Conservation (phyloP, 2,329 filamentous ascomycete species). For the Trichoderma pleuroti region DNA sequence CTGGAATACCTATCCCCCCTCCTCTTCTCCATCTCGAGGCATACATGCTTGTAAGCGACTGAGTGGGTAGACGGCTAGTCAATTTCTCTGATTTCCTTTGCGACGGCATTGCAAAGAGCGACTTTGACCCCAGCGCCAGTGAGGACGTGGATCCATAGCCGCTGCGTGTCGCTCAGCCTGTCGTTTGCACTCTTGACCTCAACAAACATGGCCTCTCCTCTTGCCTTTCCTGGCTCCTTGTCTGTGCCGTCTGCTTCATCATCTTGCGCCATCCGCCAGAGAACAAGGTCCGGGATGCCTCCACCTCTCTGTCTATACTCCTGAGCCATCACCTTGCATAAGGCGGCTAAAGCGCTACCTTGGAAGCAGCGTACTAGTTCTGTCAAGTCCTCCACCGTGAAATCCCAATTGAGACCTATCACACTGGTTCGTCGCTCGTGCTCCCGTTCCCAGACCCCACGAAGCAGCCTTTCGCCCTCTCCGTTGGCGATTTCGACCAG, state of each 20-base stretch:
- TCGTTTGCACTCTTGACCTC: constrained; percentile 87
- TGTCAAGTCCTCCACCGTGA: constrained; percentile 70
- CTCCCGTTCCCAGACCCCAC: constrained; percentile 65
- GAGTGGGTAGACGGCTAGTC: constrained; percentile 28
- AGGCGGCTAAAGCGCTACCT: constrained; percentile 72
- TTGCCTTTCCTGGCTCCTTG: constrained; percentile 34
- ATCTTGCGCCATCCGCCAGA: constrained; percentile 61
- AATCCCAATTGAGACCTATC: constrained; percentile 91
- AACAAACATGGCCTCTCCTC: constrained; percentile 67
- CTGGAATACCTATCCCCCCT: not conserved
- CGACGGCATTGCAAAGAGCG: constrained; percentile 68
- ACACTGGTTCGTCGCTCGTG: constrained; percentile 72
- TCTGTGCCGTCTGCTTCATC: constrained; percentile 20
- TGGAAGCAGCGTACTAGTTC: constrained; percentile 78
- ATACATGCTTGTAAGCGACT: not conserved
- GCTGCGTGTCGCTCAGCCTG: constrained; percentile 89
- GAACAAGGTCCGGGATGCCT: constrained; percentile 86
- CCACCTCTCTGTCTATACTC: constrained; percentile 85
- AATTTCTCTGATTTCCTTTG: constrained; percentile 47
- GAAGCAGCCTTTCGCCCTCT: constrained; percentile 63
- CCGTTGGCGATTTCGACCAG: constrained; percentile 87
- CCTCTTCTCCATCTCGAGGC: not conserved
- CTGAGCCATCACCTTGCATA: constrained; percentile 93
- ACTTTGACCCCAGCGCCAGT: constrained; percentile 80
- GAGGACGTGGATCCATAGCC: constrained; percentile 94